phyloP scores from a whole-genome alignment of 2,329 filamentous ascomycete genomes.

The Amphichorda felina region DNA sequence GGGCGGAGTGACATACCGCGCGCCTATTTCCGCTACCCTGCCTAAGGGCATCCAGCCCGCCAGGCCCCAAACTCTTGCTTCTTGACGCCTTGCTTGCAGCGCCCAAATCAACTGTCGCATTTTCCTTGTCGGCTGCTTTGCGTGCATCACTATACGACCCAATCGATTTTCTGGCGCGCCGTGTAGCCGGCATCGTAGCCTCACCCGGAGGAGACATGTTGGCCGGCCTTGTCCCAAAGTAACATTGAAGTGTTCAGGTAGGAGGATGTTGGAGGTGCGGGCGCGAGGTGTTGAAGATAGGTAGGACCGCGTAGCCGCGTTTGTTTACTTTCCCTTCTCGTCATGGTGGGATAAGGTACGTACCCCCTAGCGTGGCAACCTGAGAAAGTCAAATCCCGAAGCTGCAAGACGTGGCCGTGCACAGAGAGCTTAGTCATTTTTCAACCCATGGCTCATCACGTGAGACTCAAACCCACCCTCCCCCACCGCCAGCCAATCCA shows the following conservation, averaged over 20 bases:
- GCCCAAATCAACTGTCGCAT: constrained; percentile 57
- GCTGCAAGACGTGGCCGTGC: not conserved
- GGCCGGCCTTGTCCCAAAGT: constrained; percentile 6
- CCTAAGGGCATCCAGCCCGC: constrained; percentile 73
- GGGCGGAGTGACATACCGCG: constrained; percentile 43
- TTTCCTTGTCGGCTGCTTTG: constrained; percentile 60
- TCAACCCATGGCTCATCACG: constrained; percentile 10
- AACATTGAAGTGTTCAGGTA: not conserved
- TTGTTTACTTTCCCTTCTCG: constrained; percentile 23
- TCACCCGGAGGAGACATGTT: constrained; percentile 20
- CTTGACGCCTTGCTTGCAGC: constrained; percentile 58
- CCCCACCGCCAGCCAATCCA: constrained; percentile 14
- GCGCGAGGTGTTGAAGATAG: not conserved
- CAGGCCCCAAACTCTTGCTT: constrained; percentile 93
- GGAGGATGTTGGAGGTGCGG: not conserved
- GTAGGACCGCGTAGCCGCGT: constrained; percentile 16
- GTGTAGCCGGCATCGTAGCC: constrained; percentile 41
- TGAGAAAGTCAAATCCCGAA: not conserved
- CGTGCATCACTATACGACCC: constrained; percentile 41
- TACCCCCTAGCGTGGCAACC: not conserved
- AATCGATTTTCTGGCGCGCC: constrained; percentile 60
- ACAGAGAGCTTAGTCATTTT: constrained; percentile 1
- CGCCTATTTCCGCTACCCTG: constrained; percentile 64
- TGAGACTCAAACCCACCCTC: constrained; percentile 8
- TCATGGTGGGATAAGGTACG: constrained; percentile 6